Evolutionary conservation across 1,284 basidiomycete genomes (phyloP), one percentile per base, ranked within the genome.

Genomic region (Moesziomyces globuligerus): DNA sequence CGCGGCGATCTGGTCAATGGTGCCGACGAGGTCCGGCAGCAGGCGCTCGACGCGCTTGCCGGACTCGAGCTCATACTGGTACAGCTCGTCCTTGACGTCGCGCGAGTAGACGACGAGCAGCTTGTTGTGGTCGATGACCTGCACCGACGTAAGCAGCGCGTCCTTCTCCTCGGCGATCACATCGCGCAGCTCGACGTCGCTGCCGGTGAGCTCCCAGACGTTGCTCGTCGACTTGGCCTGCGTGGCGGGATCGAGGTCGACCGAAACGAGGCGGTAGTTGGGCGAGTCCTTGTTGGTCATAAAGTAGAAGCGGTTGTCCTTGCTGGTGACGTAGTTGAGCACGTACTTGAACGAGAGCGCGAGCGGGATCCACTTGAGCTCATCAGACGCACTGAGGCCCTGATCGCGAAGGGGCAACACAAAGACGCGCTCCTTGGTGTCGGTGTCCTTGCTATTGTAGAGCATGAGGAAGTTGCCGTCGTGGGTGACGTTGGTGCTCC

Each of bases 1-100:
- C 0, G 83, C 83, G 5, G 87, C 86, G 51, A 84, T 83, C 28
- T 90, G 83, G 13, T 84, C 84, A 34, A 89, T 86, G 4, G 89
- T 85, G 23, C 92, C 92, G 25, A 94, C 89, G 48, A 90, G 53
- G 44, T 90, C 87, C 6, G 86, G 83, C 3, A 87, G 88, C 17
- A 93, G 83, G 6, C 88, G 88, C 37, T 84, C 83, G 51, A 91
- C 72, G 47, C 84, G 85, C 70, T 85, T 81, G 34, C 92, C 92
- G 0, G 84, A 82, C 51, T 69, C 44, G 28, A 89, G 85, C 39
- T 87, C 85, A 83, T 90, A 89, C 51, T 93, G 82, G 81, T 91
- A 91, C 36, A 93, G 85, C 82, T 92, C 90, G 78, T 93, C 90
- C 72, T 90, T 90, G 76, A 91, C 91, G 74, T 93, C 90, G 58